Conservation (phyloP, 306 rosid genomes). For the Sicyos baderoa region DNA sequence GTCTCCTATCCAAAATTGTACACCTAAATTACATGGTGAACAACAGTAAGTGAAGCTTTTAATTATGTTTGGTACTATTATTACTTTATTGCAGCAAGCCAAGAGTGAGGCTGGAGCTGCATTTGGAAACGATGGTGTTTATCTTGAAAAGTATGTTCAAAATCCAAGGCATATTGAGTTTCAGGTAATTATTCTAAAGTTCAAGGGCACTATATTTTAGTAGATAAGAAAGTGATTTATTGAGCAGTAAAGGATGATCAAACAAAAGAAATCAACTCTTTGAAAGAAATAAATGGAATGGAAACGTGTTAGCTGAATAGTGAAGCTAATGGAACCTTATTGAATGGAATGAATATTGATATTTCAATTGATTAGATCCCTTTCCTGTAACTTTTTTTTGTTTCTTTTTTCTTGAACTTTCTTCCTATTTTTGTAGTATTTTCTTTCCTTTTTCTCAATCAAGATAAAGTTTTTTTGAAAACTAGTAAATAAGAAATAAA, state of each 20-base stretch:
- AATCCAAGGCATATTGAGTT: slow-evolving; percentile 98
- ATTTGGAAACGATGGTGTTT: slow-evolving; percentile 96
- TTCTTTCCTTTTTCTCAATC: background rate
- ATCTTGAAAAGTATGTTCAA: slow-evolving; percentile 89
- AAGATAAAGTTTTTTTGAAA: no score
- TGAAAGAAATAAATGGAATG: slow-evolving; percentile 4
- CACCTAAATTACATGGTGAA: background rate
- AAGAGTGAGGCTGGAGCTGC: slow-evolving; percentile 99
- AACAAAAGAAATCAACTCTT: background rate
- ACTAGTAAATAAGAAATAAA: background rate
- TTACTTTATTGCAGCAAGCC: slow-evolving; percentile 70
- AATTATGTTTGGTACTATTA: slow-evolving; percentile 19
- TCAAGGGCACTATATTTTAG: background rate
- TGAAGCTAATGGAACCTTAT: slow-evolving; percentile 1
- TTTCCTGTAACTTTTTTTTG: background rate
- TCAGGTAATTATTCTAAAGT: slow-evolving; percentile 52
- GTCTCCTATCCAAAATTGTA: background rate
- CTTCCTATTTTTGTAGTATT: background rate
- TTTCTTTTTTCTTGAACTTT: background rate
- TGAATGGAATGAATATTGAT: background rate
- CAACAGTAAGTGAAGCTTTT: background rate
- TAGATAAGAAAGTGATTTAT: background rate
- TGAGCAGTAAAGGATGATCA: slow-evolving; percentile 1
- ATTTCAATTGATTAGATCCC: background rate
- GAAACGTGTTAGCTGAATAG: background rate